Evolutionary conservation across 1,139 yeast species (phyloP).

Genomic region (Pichia sp.): DNA sequence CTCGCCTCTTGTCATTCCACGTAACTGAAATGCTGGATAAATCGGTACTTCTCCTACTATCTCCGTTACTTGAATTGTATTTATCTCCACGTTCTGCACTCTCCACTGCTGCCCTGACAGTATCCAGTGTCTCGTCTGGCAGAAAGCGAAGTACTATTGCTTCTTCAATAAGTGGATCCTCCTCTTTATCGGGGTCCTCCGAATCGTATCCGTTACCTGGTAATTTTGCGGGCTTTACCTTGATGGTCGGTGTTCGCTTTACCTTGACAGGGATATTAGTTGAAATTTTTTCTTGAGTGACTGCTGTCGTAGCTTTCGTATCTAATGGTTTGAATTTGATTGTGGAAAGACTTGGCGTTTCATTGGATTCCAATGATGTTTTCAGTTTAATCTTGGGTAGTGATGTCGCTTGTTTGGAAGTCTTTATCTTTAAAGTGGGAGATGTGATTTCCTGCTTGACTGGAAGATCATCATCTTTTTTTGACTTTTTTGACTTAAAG

Average conservation of each 20-base stretch:
- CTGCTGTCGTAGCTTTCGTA: neutral
- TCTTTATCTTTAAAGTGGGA: slow-evolving; percentile 4
- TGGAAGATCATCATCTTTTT: slow-evolving; percentile 1
- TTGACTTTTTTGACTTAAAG: slow-evolving; percentile 16
- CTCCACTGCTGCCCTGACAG: slow-evolving; percentile 74
- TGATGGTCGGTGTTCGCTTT: slow-evolving; percentile 53
- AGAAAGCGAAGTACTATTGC: slow-evolving; percentile 76
- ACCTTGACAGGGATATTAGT: slow-evolving; percentile 1
- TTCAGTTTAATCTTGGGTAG: slow-evolving; percentile 33
- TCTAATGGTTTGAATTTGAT: slow-evolving; percentile 27
- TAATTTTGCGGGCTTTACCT: slow-evolving; percentile 77
- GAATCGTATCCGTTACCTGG: slow-evolving; percentile 97
- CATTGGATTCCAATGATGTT: slow-evolving; percentile 18
- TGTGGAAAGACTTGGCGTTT: slow-evolving; percentile 19
- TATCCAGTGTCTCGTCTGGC: slow-evolving; percentile 71
- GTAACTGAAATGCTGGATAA: slow-evolving; percentile 67
- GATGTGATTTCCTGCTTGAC: slow-evolving; percentile 8
- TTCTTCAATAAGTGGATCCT: slow-evolving; percentile 87
- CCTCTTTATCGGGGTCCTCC: slow-evolving; percentile 94
- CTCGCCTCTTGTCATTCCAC: slow-evolving; percentile 78
- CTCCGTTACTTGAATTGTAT: slow-evolving; percentile 1
- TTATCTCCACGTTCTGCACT: slow-evolving; percentile 43
- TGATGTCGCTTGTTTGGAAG: slow-evolving; percentile 2
- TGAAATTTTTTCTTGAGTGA: neutral
- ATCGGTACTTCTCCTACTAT: slow-evolving; percentile 36